Evolutionary conservation across 805 yeast genomes (phyloP), one percentile per base, ranked within the genome.

Genomic region (Ogataea neopini): DNA sequence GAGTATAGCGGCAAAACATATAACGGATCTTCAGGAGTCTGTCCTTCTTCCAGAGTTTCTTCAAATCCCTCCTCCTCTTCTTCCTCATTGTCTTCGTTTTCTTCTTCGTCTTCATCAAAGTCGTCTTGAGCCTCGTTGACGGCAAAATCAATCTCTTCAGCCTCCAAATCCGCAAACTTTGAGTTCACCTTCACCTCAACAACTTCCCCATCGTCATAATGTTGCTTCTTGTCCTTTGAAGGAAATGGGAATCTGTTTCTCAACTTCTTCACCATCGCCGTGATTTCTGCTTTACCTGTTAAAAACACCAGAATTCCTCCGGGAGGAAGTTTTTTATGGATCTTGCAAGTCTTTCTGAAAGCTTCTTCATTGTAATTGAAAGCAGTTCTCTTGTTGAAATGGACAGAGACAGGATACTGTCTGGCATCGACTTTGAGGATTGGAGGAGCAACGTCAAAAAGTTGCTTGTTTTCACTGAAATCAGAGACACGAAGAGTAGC

Each of bases 401-500:
- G 99, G 11, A 86, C 75, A 6, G 96, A 81, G 0, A 94, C 98
- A 0, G 99, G 97, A 60, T 78, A 90, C 62, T 92, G 98, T 65
- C 99, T 80, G 0, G 98, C 96, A 44, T 87, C 92, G 11, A 94
- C 90, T 55, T 85, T 85, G 30, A 95, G 69, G 29, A 95, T 80
- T 2, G 99, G 99, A 1, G 99, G 99, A 0, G 87, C 83, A 0
- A 61, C 58, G 14, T 74, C 66, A 60, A 95, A 94, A 26, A 95
- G 70, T 1, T 75, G 68, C 13, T 67, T 63, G 64, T 94, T 94
- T 59, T 90, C 96, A 44, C 96, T 81, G 62, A 94, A 94, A 65
- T 94, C 99, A 13, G 92, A 70, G 0, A 94, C 98, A 58, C 98
- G 76, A 49, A 94, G 75, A 0, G 99, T 94, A 14, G 99, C 99